Conservation (phyloP, 345 rosid genomes). For the Bruguiera sexangula region DNA sequence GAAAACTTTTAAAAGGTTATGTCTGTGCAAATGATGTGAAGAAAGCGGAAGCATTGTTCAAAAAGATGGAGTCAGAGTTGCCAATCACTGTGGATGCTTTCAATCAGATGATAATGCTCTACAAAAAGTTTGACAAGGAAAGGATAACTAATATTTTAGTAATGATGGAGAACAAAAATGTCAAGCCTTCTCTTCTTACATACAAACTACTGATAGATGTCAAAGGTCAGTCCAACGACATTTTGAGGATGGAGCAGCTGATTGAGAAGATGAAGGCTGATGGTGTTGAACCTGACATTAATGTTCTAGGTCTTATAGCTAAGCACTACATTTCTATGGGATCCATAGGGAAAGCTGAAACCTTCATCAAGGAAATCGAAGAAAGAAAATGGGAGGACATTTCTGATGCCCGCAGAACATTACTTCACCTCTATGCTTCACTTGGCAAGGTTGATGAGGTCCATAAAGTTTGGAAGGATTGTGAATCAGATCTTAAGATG, state of each 20-base stretch:
- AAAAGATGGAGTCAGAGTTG: slow-evolving; percentile 16
- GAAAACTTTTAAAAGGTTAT: slow-evolving; percentile 2
- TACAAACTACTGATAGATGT: slow-evolving; percentile 20
- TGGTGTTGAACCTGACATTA: slow-evolving; percentile 17
- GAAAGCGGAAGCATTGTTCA: slow-evolving; percentile 18
- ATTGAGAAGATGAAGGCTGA: slow-evolving; percentile 17
- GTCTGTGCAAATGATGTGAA: neutral
- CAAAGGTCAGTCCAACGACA: slow-evolving; percentile 14
- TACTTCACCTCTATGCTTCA: slow-evolving; percentile 20
- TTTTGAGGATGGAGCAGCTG: slow-evolving; percentile 16
- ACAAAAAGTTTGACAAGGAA: slow-evolving; percentile 13
- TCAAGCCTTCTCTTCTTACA: slow-evolving; percentile 17
- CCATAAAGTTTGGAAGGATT: slow-evolving; percentile 17
- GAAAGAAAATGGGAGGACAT: slow-evolving; percentile 1
- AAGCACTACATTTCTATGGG: slow-evolving; percentile 10
- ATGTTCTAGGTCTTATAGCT: slow-evolving; percentile 8
- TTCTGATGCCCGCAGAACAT: slow-evolving; percentile 1
- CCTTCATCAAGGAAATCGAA: slow-evolving; percentile 17
- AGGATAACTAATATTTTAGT: slow-evolving; percentile 9
- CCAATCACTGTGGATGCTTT: slow-evolving; percentile 11
- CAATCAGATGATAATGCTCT: slow-evolving; percentile 21
- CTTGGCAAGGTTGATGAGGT: slow-evolving; percentile 22
- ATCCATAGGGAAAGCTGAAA: slow-evolving; percentile 14
- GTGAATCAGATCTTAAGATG: slow-evolving; percentile 9
- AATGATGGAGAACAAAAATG: slow-evolving; percentile 9